Conservation (phyloP, 225 moss, liverwort and hornwort species). For the Bryoerythrophyllum caledonicum region DNA sequence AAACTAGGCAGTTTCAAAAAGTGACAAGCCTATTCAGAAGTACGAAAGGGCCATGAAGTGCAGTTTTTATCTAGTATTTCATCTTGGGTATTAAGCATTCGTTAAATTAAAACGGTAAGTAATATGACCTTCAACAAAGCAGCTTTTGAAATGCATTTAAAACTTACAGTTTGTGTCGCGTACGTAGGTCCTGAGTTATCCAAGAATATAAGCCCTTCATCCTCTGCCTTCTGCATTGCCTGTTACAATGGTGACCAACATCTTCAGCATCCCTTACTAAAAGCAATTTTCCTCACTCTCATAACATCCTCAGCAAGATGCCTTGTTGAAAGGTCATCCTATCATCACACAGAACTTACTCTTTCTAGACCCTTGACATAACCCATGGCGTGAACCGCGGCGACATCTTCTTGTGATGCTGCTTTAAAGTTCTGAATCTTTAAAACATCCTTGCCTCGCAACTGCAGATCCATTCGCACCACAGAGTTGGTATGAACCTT, state of each 20-base stretch:
- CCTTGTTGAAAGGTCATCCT: conserved; percentile 7
- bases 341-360: conserved; percentile 37
- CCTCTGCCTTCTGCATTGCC: conserved; percentile 88
- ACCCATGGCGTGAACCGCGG: conserved; percentile 79
- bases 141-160: conserved; percentile 8
- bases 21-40: not conserved
- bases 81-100: not conserved
- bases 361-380: conserved; percentile 89
- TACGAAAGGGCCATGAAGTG: not conserved
- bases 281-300: conserved; percentile 18
- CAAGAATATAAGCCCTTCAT: conserved; percentile 76
- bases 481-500: not conserved
- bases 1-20: not conserved
- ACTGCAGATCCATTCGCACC: conserved; percentile 39
- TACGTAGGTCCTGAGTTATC: conserved; percentile 86
- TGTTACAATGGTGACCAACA: conserved; percentile 35
- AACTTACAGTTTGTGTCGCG: conserved; percentile 73
- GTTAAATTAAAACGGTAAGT: not conserved
- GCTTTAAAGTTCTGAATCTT: conserved; percentile 66
- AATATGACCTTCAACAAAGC: not conserved
- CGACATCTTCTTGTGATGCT: conserved; percentile 86
- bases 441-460: conserved; percentile 72
- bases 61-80: not conserved
- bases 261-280: conserved; percentile 23
- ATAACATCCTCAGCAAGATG: conserved; percentile 5